Percentiles rank a stretch among this genome's conserved stretches.
These are phyloP conservation scores for Aspergillus jensenii DNA, from an alignment of 2,329 filamentous ascomycete species.

Conservation along the genomic window DNA sequence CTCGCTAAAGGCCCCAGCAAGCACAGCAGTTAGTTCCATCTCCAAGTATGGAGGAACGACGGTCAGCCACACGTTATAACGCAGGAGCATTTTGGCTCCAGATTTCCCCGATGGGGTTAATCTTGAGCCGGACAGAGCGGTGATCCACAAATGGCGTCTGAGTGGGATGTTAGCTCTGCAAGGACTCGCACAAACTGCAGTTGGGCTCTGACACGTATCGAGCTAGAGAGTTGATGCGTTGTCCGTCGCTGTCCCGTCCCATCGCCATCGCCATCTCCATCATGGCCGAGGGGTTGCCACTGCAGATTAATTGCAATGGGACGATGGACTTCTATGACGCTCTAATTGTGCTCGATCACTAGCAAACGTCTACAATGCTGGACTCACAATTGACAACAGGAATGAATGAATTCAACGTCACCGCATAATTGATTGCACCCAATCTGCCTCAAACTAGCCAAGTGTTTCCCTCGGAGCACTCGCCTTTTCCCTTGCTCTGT, in stretches of 20 bases:
- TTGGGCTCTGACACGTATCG: conserved; percentile 33
- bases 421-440: conserved; percentile 8
- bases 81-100: background rate
- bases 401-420: background rate
- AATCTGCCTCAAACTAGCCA: conserved; percentile 11
- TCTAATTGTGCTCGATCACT: background rate
- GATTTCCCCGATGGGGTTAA: conserved; percentile 9
- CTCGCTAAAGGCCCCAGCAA: background rate
- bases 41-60: background rate
- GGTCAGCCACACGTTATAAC: background rate
- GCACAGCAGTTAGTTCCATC: background rate
- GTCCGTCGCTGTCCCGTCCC: conserved; percentile 15
- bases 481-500: conserved; percentile 16
- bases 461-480: conserved; percentile 11
- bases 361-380: too few species aligned
- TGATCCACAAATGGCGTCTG: conserved; percentile 25
- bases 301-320: conserved; percentile 1
- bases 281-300: conserved; percentile 11
- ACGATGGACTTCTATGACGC: conserved; percentile 3
- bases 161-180: conserved; percentile 25
- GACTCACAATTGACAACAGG: background rate
- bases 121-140: conserved; percentile 14
- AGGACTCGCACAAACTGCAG: conserved; percentile 25
- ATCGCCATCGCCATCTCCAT: conserved; percentile 5
- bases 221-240: conserved; percentile 22